Evolutionary conservation across 2,329 filamentous ascomycete species (phyloP).

Genomic region (Septoria linicola): DNA sequence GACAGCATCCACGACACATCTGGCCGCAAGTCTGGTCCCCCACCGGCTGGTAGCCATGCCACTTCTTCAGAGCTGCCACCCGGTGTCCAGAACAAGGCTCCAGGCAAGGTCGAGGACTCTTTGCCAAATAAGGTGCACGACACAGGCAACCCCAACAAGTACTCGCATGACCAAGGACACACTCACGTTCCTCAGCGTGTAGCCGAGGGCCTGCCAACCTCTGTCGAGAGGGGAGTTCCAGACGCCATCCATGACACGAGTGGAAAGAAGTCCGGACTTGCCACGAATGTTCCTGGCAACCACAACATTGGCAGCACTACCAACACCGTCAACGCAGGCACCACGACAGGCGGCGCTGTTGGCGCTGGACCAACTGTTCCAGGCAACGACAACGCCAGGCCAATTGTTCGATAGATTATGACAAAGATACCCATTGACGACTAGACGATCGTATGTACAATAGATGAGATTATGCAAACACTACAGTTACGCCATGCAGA

Average conservation of each 20-base stretch:
- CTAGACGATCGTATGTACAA: neutral
- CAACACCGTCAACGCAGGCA: neutral
- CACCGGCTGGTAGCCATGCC: conserved; percentile 7
- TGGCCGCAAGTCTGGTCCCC: conserved; percentile 7
- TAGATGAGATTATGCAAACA: too few species aligned
- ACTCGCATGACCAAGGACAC: conserved; percentile 11
- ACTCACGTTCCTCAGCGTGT: conserved; percentile 16
- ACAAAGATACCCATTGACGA: neutral
- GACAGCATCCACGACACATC: conserved; percentile 16
- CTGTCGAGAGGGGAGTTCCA: conserved; percentile 17
- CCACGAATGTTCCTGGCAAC: neutral
- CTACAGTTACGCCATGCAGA: too few species aligned
- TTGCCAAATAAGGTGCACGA: conserved; percentile 20
- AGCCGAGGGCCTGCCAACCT: conserved; percentile 13
- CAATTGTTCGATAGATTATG: neutral
- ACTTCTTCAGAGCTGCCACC: conserved; percentile 13
- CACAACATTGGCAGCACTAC: neutral
- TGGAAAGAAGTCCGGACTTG: conserved; percentile 11
- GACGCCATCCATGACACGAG: conserved; percentile 18
- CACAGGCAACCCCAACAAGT: conserved; percentile 8
- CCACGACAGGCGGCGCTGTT: neutral
- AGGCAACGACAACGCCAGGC: neutral
- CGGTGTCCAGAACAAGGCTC: conserved; percentile 13
- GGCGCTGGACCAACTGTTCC: conserved; percentile 4
- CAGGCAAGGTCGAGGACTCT: conserved; percentile 13